These are phyloP conservation scores for Stagonosporopsis vannaccii DNA, from an alignment of 2,329 filamentous ascomycete species.

Conservation along the genomic window DNA sequence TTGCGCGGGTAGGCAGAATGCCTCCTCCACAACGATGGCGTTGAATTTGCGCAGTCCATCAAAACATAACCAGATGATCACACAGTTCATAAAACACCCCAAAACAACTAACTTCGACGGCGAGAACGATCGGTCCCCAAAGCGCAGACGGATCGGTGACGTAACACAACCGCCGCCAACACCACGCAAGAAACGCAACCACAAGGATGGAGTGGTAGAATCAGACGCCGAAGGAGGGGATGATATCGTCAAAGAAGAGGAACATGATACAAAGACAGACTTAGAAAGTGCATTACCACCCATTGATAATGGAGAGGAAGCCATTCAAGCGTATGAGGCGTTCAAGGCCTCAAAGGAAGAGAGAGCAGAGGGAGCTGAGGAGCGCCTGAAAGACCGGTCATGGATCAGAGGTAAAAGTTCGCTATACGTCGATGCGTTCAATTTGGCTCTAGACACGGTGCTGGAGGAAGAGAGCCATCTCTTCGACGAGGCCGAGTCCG, in stretches of 20 bases:
- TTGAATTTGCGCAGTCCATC: slow-evolving; percentile 52
- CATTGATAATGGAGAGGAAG: slow-evolving; percentile 69
- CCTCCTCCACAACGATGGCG: slow-evolving; percentile 33
- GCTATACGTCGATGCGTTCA: slow-evolving; percentile 97
- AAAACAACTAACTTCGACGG: slow-evolving; percentile 55
- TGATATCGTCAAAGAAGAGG: slow-evolving; percentile 36
- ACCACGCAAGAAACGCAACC: slow-evolving; percentile 30
- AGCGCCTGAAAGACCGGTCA: slow-evolving; percentile 62
- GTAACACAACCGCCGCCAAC: slow-evolving; percentile 31
- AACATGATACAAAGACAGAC: slow-evolving; percentile 63
- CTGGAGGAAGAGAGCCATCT: slow-evolving; percentile 87
- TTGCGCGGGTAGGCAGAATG: slow-evolving; percentile 8
- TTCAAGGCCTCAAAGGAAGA: slow-evolving; percentile 65
- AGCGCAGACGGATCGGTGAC: slow-evolving; percentile 51
- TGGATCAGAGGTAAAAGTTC: slow-evolving; percentile 84
- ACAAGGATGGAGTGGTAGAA: slow-evolving; percentile 47
- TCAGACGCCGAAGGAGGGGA: slow-evolving; percentile 51
- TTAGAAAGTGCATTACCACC: slow-evolving; percentile 75
- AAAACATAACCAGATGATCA: slow-evolving; percentile 58
- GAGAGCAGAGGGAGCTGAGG: slow-evolving; percentile 51
- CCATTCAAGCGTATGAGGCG: slow-evolving; percentile 80
- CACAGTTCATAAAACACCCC: slow-evolving; percentile 53
- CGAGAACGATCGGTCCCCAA: slow-evolving; percentile 50
- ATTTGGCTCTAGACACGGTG: slow-evolving; percentile 87
- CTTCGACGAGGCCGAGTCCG: slow-evolving; percentile 79